Evolutionary conservation across 2,329 filamentous ascomycete genomes (phyloP).

Genomic region (Cadophora luteo-olivacea): DNA sequence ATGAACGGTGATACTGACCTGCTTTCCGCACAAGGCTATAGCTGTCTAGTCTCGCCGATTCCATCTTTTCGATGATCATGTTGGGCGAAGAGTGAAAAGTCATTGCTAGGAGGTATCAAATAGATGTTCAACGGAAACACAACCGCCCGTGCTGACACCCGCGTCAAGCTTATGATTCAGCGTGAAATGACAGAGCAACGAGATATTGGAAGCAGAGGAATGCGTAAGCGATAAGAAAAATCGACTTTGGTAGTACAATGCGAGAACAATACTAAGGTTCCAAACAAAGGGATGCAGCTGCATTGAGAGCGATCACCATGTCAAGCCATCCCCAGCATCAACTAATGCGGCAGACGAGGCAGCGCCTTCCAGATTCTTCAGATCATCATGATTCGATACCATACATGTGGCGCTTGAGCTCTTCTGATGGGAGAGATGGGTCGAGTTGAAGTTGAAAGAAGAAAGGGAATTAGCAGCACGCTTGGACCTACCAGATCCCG

Average conservation of each 20-base stretch:
- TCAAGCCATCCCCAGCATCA: background rate
- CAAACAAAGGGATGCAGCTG: background rate
- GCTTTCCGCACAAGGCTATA: constrained; percentile 24
- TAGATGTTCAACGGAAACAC: background rate
- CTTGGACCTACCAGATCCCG: background rate
- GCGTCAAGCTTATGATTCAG: background rate
- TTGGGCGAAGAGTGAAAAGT: background rate
- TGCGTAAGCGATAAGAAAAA: too few species aligned
- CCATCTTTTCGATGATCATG: background rate
- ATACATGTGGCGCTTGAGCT: too few species aligned
- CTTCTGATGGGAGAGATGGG: background rate
- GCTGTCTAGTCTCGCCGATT: background rate
- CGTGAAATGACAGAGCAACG: background rate
- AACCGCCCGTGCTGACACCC: constrained; percentile 3
- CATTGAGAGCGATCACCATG: background rate
- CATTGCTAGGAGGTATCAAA: background rate
- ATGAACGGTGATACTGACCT: constrained; percentile 12
- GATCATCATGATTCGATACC: too few species aligned
- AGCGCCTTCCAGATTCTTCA: background rate
- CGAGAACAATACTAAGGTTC: background rate
- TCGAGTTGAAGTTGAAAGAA: background rate
- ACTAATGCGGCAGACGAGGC: background rate
- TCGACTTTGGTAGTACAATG: too few species aligned
- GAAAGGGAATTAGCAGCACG: background rate
- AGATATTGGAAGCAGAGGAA: background rate